Evolutionary conservation across 2,329 filamentous ascomycete genomes (phyloP), one percentile per base, ranked within the genome.

Genomic region (Fusarium vanettenii): DNA sequence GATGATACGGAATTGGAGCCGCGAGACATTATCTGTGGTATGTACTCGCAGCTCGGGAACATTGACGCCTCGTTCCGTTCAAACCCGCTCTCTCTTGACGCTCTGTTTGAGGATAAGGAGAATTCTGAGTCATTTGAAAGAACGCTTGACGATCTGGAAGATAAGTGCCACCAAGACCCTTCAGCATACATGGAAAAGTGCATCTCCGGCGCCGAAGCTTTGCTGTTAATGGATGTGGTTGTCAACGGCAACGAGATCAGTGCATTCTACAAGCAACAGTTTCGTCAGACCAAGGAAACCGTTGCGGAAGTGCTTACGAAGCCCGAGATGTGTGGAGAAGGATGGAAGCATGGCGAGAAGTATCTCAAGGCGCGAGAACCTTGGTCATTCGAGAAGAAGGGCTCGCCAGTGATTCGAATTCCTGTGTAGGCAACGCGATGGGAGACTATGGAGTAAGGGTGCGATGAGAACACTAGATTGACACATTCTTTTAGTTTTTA

Each of bases 271-370:
- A 4, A 1, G 6, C 27, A 55, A 31, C 11, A 20, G 11, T n/a
- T 31, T 31, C 10, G 5, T 9, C 18, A 8, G 18, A n/a, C 11
- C 6, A 5, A 31, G 14, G 27, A 31, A 13, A 5, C 50, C 9
- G 18, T 33, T 20, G 18, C 4, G 27, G 11, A 55, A 6, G 27
- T 33, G 27, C 29, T 55, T 11, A 31, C 5, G 27, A 55, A 55
- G 50, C 50, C 18, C 50, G 27, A 29, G 18, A 33, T 55, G 27
- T 55, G 50, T 8, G 50, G 50, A n/a, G 50, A 55, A 18, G 27
- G 50, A 5, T 55, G 50, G 50, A 55, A 55, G 50, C 6, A 55
- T 55, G 50, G 50, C 11, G 18, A 31, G 50, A 20, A 6, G 11
- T 55, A 55, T 55, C 6, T 55, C 50, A n/a, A 31, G 50, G 3